Base-by-base conservation (phyloP, 208 protist species). In the Ichthyophonus hoferi region DNA sequence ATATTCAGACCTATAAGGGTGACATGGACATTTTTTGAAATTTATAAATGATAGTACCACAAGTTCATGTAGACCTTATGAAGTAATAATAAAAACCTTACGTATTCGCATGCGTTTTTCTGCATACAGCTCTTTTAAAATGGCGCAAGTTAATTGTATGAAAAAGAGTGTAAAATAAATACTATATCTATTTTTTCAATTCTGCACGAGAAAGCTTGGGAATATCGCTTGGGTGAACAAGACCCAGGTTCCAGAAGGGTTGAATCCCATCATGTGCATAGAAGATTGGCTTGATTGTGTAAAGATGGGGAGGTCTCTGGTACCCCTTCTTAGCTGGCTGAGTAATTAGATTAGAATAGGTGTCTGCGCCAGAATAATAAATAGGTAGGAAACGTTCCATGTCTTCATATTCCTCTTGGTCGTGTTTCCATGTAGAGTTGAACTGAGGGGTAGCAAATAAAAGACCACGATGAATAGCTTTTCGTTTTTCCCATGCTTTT, bases 221-320 rank as follows among this genome's bases (percentile, higher is more conserved):
- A 7, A 67, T 7, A 24, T 67, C 50, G 7, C 14, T 24, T 24
- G 50, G 50, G 50, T 67, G 81, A 0, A 85, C 33, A 14, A 88
- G 34, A 3, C 86, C 86, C 1, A 88, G 76, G 41, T 88, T 88
- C 86, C 86, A 88, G 39, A 83, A 88, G 3, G 77, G 86, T 33
- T 81, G 67, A 40, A 88, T 88, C 1, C 67, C 86, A 58, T 40
- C 2, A 38, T 88, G 86, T 3, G 58, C n/a, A 83, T 40, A 58
- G 39, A 88, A 88, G 17, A 41, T 40, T 31, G 81, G 81, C 81
- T 85, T 17, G 14, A 24, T 12, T 31, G 31, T 37, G 35, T 40
- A 40, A 31, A 82, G 35, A n/a, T 82, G 33, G 35, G 35, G 14
- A 37, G 78, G 78, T 37, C 0, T 37, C 35, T 82, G 14, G 50